Base-by-base conservation (phyloP, 1,284 basidiomycete genomes). In the Farysia itapuensis region DNA sequence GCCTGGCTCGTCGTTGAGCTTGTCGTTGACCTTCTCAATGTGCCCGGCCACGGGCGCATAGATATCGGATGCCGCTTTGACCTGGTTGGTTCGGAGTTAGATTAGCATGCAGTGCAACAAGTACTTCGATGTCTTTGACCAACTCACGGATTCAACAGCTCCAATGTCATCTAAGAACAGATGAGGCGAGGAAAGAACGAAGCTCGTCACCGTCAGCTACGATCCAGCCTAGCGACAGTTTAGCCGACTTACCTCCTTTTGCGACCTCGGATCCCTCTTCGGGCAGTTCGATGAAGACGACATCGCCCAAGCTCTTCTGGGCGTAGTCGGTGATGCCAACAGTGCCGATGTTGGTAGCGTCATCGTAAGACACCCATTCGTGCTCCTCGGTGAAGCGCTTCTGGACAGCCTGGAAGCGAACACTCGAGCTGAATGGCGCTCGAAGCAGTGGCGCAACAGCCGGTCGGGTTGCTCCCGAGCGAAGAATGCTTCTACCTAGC, bases 51-150 rank as follows among this genome's bases (percentile, higher is more conserved):
- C 84, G 26, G 94, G 95, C 8, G 93, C 90, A 79, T 90, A 98
- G 75, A 96, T 94, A 78, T 96, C 93, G 6, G 92, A 95, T 24
- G 92, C 91, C 30, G 93, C 91, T 79, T 99, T 99, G 60, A 98
- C 64, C 57, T 63, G 39, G 25, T 4, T n/a, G n/a, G n/a, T n/a
- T n/a, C n/a, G n/a, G n/a, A n/a, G n/a, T n/a, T n/a, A n/a, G n/a
- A n/a, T n/a, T n/a, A n/a, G n/a, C n/a, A n/a, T n/a, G n/a, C n/a
- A n/a, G 26, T 28, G n/a, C 11, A n/a, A 11, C 26, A n/a, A 28
- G n/a, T 28, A n/a, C 26, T 28, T 11, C n/a, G n/a, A 11, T 28
- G 26, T 28, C 26, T n/a, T n/a, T 5, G 8, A 5, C 19, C 21
- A 20, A 58, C 59, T 50, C 46, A 64, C 94, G 65, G 91, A 95